Evolutionary conservation across 805 yeast genomes (phyloP).

Genomic region (Starmera amethionina): DNA sequence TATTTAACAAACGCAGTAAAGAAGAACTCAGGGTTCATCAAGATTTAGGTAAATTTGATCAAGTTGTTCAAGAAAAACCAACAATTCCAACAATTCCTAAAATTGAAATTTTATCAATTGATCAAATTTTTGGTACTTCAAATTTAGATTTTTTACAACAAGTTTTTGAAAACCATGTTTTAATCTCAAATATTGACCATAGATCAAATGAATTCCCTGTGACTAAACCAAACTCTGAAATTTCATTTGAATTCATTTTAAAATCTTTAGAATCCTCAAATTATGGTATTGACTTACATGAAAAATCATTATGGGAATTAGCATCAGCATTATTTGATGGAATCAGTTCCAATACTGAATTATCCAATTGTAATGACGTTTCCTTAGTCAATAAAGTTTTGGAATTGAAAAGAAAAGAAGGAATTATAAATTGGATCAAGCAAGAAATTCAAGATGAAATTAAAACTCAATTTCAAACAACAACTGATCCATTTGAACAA

Average conservation of each 20-base stretch:
- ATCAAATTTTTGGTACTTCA: neutral
- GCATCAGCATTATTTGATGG: conserved; percentile 56
- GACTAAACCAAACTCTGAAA: conserved; percentile 18
- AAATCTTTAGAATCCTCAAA: conserved; percentile 8
- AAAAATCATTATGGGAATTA: conserved; percentile 37
- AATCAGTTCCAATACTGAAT: conserved; percentile 7
- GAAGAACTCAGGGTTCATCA: neutral
- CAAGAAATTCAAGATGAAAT: conserved; percentile 29
- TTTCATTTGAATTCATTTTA: conserved; percentile 23
- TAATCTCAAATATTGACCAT: conserved; percentile 11
- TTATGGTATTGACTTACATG: conserved; percentile 11
- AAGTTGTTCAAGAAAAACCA: conserved; percentile 19
- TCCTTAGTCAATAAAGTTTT: conserved; percentile 16
- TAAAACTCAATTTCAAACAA: conserved; percentile 18
- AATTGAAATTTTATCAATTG: neutral
- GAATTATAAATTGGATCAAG: conserved; percentile 50
- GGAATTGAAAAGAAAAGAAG: conserved; percentile 30
- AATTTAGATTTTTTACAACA: conserved; percentile 8
- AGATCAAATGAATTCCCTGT: conserved; percentile 29
- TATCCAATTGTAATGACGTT: conserved; percentile 13
- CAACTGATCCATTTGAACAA: conserved; percentile 35
- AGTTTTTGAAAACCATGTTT: conserved; percentile 17
- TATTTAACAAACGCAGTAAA: conserved; percentile 7
- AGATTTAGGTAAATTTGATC: conserved; percentile 32
- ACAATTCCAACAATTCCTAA: conserved; percentile 9